Percentiles rank a stretch among this genome's conserved stretches.
These are phyloP conservation scores for Biscogniauxia marginata DNA, from an alignment of 2,329 filamentous ascomycete genomes.

Conservation along the genomic window DNA sequence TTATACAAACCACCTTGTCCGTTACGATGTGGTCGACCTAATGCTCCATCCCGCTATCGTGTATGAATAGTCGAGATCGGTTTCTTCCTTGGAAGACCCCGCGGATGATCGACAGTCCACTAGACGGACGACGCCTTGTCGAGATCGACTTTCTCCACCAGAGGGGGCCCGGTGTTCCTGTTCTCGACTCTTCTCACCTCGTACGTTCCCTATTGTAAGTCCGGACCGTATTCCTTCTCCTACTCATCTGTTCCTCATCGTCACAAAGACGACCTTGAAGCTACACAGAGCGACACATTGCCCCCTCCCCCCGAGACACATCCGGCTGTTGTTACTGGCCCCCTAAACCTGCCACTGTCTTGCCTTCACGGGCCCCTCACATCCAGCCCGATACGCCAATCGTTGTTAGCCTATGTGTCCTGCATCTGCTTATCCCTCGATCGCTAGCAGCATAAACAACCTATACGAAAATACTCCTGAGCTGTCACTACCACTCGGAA, in stretches of 20 bases:
- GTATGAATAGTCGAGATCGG: neutral
- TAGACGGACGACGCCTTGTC: conserved; percentile 1
- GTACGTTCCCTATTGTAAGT: neutral
- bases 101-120: conserved; percentile 2
- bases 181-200: neutral
- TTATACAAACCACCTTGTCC: neutral
- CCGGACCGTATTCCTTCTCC: neutral
- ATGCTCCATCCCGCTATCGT: neutral
- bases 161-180: too few relatives aligned
- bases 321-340: neutral
- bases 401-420: neutral
- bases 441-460: neutral
- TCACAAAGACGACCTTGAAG: neutral
- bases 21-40: neutral
- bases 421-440: neutral
- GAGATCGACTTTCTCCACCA: neutral
- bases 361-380: neutral
- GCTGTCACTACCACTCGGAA: neutral
- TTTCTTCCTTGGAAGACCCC: neutral
- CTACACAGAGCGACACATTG: neutral
- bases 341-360: neutral
- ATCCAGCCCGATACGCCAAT: neutral
- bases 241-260: neutral
- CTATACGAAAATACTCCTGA: neutral
- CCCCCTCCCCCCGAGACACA: neutral